Conservation (phyloP, 2,329 filamentous ascomycete species). For the Ophiostoma fasciatum region DNA sequence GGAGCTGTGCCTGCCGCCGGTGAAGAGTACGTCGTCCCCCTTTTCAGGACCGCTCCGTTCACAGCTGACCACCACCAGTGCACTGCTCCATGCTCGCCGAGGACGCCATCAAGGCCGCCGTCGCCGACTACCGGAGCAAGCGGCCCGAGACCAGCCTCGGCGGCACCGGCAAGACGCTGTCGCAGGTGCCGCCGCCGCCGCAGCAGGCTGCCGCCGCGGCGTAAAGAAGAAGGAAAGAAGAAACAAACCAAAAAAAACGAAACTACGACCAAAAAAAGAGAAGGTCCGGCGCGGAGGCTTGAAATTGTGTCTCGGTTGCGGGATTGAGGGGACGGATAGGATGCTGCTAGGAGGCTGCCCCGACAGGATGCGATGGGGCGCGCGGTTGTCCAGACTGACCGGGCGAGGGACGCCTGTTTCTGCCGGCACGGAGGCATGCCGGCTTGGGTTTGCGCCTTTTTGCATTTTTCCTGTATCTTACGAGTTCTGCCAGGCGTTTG, state of each 20-base stretch:
- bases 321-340: too few species aligned
- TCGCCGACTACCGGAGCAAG: conserved; percentile 83
- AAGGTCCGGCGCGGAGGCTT: too few species aligned
- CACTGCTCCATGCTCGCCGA: conserved; percentile 90
- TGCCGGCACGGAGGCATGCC: too few species aligned
- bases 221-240: background rate
- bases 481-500: too few species aligned
- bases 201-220: conserved; percentile 7
- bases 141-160: conserved; percentile 74
- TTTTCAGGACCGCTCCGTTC: conserved; percentile 55
- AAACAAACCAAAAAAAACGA: background rate
- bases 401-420: too few species aligned
- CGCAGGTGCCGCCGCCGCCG: conserved; percentile 3
- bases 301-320: too few species aligned
- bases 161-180: conserved; percentile 36
- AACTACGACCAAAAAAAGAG: background rate
- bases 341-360: too few species aligned
- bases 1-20: conserved; percentile 78
- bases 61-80: conserved; percentile 33
- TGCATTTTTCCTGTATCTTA: too few species aligned
- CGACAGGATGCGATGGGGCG: too few species aligned
- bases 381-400: too few species aligned
- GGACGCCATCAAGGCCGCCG: conserved; percentile 84
- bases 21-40: conserved; percentile 73
- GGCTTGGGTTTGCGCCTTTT: too few species aligned